Percentiles rank a stretch among this genome's conserved stretches.
phyloP scores from a whole-genome alignment of 768 basidiomycete species.

The Phlegmacium glaucopus region DNA sequence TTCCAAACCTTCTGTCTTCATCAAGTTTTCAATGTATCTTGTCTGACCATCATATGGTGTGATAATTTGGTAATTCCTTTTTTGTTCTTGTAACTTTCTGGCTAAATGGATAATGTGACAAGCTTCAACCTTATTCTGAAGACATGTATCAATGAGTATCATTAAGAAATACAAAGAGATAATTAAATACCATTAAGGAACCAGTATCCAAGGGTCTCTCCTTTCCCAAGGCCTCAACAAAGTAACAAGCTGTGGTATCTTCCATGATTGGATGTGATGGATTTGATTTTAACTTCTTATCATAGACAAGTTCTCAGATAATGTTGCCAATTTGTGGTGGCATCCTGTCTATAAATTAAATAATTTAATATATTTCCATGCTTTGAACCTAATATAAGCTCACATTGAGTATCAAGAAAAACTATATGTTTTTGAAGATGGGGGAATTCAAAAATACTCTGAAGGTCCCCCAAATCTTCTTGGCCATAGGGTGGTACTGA shows the following conservation, averaged over 20 bases:
- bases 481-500: conserved; percentile 80
- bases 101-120: conserved; percentile 56
- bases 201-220: conserved; percentile 28
- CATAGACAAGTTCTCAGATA: conserved; percentile 68
- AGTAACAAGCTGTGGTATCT: conserved; percentile 49
- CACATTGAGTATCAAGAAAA: conserved; percentile 77
- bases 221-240: conserved; percentile 53
- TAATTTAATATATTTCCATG: not conserved
- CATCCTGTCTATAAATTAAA: conserved; percentile 63
- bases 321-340: conserved; percentile 74
- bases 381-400: conserved; percentile 18
- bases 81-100: conserved; percentile 46
- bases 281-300: conserved; percentile 53
- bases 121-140: conserved; percentile 60
- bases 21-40: conserved; percentile 47
- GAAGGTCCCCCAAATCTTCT: conserved; percentile 58
- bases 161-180: not conserved
- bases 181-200: conserved; percentile 32
- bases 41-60: conserved; percentile 83
- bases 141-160: not conserved
- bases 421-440: conserved; percentile 49
- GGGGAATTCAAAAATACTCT: conserved; percentile 75
- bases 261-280: conserved; percentile 47
- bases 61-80: conserved; percentile 58
- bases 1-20: conserved; percentile 47